Evolutionary conservation across 371 early-diverging fungal genomes (phyloP).

Genomic region (Dichotomocladium elegans): DNA sequence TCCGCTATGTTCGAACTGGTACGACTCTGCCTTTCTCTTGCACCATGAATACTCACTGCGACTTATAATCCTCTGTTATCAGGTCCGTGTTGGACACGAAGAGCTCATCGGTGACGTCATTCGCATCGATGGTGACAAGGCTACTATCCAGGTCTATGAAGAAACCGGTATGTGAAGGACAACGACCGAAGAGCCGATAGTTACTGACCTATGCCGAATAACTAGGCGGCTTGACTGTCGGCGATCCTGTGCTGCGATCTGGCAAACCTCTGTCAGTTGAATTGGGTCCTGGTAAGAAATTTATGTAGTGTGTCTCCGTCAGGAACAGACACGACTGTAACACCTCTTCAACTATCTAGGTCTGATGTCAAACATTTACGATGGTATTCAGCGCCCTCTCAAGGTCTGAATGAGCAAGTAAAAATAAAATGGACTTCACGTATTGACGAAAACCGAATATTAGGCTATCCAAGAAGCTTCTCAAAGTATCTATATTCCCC

Average conservation of each 20-base stretch:
- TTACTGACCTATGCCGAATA: background rate
- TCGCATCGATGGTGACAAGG: constrained; percentile 98
- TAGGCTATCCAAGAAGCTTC: constrained; percentile 92
- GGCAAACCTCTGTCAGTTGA: constrained; percentile 99
- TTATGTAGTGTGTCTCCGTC: background rate
- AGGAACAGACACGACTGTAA: background rate
- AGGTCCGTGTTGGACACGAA: constrained; percentile 98
- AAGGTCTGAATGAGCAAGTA: constrained; percentile 69
- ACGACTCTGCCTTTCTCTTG: constrained; percentile 14
- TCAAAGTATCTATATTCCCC: constrained; percentile 98
- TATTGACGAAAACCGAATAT: background rate
- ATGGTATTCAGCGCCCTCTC: constrained; percentile 99
- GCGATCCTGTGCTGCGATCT: constrained; percentile 98
- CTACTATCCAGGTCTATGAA: constrained; percentile 99
- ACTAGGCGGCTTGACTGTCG: constrained; percentile 95
- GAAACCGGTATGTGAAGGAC: constrained; percentile 82
- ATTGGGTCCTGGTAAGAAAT: constrained; percentile 91
- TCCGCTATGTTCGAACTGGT: constrained; percentile 99
- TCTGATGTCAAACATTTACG: constrained; percentile 98
- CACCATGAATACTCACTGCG: background rate
- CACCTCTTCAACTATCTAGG: constrained; percentile 38
- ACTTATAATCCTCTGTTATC: constrained; percentile 1
- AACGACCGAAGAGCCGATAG: background rate
- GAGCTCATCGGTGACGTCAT: constrained; percentile 99
- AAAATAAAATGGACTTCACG: background rate